Percentiles rank a stretch among this genome's conserved stretches.
These are phyloP conservation scores for Eucalyptus cloeziana DNA, from an alignment of 345 rosid genomes.

Conservation along the genomic window DNA sequence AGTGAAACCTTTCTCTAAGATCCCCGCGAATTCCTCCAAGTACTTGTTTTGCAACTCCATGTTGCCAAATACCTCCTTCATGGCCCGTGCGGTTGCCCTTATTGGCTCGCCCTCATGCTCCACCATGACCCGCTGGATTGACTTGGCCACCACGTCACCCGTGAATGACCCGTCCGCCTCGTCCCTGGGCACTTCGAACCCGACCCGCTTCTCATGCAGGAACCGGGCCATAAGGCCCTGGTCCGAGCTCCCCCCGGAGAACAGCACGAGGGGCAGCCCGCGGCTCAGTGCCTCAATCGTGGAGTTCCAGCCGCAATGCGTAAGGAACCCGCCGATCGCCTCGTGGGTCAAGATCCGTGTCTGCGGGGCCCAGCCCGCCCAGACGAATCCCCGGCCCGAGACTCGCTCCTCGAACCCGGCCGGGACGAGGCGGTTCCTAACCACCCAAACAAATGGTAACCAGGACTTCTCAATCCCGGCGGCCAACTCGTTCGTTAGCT, in stretches of 20 bases:
- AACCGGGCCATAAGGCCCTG: conserved; percentile 1
- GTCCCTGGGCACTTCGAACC: conserved; percentile 2
- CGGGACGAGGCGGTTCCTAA: neutral
- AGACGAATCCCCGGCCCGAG: neutral
- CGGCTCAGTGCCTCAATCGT: conserved; percentile 1
- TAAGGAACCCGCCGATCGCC: conserved; percentile 13
- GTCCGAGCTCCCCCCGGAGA: neutral
- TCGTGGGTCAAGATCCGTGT: neutral
- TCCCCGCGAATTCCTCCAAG: neutral
- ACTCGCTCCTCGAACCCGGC: neutral
- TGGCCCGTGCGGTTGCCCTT: neutral
- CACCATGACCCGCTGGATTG: neutral
- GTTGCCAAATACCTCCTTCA: neutral
- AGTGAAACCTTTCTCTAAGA: neutral
- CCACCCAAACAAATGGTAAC: conserved; percentile 5
- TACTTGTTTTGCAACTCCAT: neutral
- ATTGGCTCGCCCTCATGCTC: neutral
- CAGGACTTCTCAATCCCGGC: conserved; percentile 2
- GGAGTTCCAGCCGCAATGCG: conserved; percentile 7
- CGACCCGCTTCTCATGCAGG: neutral
- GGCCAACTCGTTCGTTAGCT: conserved; percentile 3
- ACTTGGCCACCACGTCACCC: neutral
- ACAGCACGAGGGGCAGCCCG: neutral
- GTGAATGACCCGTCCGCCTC: conserved; percentile 1
- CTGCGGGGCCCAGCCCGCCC: conserved; percentile 6